phyloP scores from a whole-genome alignment of 768 basidiomycete genomes.

The Phlegmacium glaucopus region DNA sequence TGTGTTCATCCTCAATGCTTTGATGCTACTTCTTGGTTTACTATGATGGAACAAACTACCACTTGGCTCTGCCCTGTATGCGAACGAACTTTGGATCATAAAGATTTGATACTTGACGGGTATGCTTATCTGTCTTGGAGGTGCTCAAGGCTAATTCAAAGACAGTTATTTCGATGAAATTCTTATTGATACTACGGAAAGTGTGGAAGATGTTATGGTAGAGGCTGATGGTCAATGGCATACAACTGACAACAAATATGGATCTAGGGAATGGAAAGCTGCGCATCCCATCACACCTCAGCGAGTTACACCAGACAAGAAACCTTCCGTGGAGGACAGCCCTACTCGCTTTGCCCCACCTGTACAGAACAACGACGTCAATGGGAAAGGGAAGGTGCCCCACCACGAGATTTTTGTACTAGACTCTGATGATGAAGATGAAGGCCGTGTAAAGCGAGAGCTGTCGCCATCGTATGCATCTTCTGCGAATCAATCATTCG shows the following conservation, averaged over 20 bases:
- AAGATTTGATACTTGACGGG: slow-evolving; percentile 93
- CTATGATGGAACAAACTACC: slow-evolving; percentile 94
- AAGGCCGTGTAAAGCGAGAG: slow-evolving; percentile 72
- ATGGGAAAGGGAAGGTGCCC: slow-evolving; percentile 43
- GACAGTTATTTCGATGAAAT: slow-evolving; percentile 86
- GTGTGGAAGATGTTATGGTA: slow-evolving; percentile 88
- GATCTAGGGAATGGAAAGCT: slow-evolving; percentile 67
- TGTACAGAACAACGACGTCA: slow-evolving; percentile 29
- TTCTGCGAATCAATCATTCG: slow-evolving; percentile 36
- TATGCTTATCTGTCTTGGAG: slow-evolving; percentile 24
- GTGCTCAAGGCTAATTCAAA: neutral
- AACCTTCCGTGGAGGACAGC: slow-evolving; percentile 18
- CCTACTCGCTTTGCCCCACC: slow-evolving; percentile 17
- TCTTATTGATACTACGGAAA: slow-evolving; percentile 69
- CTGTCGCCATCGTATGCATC: slow-evolving; percentile 62
- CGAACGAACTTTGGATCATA: slow-evolving; percentile 69
- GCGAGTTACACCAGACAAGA: slow-evolving; percentile 28
- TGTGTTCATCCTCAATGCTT: slow-evolving; percentile 96
- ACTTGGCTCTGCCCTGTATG: slow-evolving; percentile 96
- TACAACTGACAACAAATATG: slow-evolving; percentile 82
- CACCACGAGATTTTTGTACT: slow-evolving; percentile 60
- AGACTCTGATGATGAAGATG: slow-evolving; percentile 78
- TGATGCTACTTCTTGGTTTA: slow-evolving; percentile 92
- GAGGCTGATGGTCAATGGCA: slow-evolving; percentile 98
- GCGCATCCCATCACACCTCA: slow-evolving; percentile 37